Conservation (phyloP, 2,329 filamentous ascomycete genomes). For the Didymella glomerata region DNA sequence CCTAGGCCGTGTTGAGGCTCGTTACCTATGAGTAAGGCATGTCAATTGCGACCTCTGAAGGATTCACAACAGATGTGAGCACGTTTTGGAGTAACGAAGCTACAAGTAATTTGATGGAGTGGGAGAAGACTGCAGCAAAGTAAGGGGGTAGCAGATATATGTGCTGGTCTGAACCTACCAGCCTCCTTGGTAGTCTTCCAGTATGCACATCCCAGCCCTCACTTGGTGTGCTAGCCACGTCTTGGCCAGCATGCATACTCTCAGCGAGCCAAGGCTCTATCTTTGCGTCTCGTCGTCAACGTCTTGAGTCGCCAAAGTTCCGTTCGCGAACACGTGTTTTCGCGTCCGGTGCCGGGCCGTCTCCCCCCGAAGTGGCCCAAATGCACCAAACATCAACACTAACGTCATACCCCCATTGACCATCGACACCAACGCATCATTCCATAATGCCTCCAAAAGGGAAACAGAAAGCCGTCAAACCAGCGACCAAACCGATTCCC, state of each 20-base stretch:
- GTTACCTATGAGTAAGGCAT: not conserved
- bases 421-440: not conserved
- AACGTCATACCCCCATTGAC: slow-evolving; percentile 16
- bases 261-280: not conserved
- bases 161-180: slow-evolving; percentile 1
- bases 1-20: slow-evolving; percentile 2
- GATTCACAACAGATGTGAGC: not conserved
- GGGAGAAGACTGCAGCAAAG: not conserved
- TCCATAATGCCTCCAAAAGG: slow-evolving; percentile 33
- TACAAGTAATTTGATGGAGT: not conserved
- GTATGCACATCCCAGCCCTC: slow-evolving; percentile 8
- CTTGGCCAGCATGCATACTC: not conserved
- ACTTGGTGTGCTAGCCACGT: not conserved
- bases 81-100: not conserved
- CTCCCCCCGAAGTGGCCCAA: slow-evolving; percentile 5
- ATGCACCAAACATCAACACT: slow-evolving; percentile 14
- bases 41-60: not conserved
- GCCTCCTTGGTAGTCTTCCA: not conserved
- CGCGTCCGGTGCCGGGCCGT: slow-evolving; percentile 16
- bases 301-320: not conserved
- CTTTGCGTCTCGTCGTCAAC: not conserved
- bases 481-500: slow-evolving; percentile 20
- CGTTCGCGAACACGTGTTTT: not conserved
- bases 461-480: slow-evolving; percentile 30
- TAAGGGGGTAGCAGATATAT: slow-evolving; percentile 5